These are phyloP conservation scores for Brachypodium distachyon DNA, from an alignment of 202 grass and related monocot genomes.

Conservation along the genomic window DNA sequence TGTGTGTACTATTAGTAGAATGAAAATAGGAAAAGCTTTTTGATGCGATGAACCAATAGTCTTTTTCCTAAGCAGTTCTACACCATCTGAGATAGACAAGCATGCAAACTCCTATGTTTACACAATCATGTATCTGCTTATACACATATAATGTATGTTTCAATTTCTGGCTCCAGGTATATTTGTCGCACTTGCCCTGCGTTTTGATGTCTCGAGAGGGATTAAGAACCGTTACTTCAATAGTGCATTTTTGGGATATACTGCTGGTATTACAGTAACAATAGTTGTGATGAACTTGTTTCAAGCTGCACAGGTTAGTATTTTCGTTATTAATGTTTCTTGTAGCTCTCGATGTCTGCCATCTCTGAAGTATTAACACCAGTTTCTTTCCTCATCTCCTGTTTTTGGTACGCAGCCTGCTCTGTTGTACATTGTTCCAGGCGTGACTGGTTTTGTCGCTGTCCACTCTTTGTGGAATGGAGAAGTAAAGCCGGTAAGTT, in stretches of 20 bases:
- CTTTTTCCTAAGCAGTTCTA: neutral
- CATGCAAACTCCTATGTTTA: neutral
- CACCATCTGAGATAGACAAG: neutral
- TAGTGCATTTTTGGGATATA: constrained; percentile 79
- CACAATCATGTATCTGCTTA: too few species aligned
- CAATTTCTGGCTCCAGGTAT: constrained; percentile 39
- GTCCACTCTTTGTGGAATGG: constrained; percentile 62
- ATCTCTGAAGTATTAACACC: neutral
- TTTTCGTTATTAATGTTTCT: neutral
- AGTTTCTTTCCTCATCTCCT: neutral
- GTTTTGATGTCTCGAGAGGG: constrained; percentile 78
- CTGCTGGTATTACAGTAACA: constrained; percentile 46
- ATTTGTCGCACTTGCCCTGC: constrained; percentile 82
- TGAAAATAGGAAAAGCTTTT: neutral
- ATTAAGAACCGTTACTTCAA: constrained; percentile 62
- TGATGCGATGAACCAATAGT: neutral
- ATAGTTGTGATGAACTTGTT: constrained; percentile 95
- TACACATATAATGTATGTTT: neutral
- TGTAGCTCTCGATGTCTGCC: neutral
- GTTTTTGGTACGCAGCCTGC: constrained; percentile 49
- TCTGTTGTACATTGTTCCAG: constrained; percentile 80
- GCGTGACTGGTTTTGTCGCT: constrained; percentile 73
- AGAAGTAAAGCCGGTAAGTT: constrained; percentile 64
- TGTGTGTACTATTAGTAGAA: neutral
- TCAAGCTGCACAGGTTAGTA: constrained; percentile 74